Percentiles rank a stretch among this genome's conserved stretches.
phyloP scores from a whole-genome alignment of 1,284 basidiomycete genomes.

The Fomitopsis palustris region DNA sequence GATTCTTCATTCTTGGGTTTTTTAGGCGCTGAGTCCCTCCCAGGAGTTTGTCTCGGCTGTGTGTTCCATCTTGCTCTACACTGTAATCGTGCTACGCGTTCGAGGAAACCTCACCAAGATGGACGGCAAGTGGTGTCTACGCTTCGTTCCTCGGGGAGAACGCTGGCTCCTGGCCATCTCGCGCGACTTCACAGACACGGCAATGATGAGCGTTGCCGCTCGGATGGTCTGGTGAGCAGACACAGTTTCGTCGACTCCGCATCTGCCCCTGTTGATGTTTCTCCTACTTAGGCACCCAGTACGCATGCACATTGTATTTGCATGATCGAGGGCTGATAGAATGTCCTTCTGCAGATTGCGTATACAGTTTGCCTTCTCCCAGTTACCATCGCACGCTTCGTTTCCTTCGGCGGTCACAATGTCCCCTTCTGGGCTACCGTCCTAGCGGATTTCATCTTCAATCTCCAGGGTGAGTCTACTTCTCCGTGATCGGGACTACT shows the following conservation, averaged over 20 bases:
- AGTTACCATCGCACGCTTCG: constrained; percentile 34
- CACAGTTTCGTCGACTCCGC: background rate
- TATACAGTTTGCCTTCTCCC: constrained; percentile 36
- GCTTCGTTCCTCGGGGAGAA: constrained; percentile 29
- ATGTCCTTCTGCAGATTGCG: constrained; percentile 22
- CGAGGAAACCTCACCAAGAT: constrained; percentile 34
- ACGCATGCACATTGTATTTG: background rate
- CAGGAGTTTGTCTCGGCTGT: constrained; percentile 35
- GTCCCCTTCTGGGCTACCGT: constrained; percentile 32
- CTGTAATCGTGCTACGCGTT: constrained; percentile 34
- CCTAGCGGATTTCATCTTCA: constrained; percentile 34
- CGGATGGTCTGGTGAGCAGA: constrained; percentile 31
- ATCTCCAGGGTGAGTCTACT: constrained; percentile 30
- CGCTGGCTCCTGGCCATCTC: constrained; percentile 34
- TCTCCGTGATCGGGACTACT: background rate
- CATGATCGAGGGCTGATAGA: background rate
- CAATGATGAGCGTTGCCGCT: constrained; percentile 31
- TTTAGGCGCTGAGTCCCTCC: background rate
- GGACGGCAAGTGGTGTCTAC: constrained; percentile 30
- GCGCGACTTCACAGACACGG: constrained; percentile 34
- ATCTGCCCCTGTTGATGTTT: background rate
- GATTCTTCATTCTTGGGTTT: background rate
- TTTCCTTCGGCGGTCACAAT: constrained; percentile 25
- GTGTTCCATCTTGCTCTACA: constrained; percentile 34
- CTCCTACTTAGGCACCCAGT: constrained; percentile 17